These are phyloP conservation scores for Penicillium coffeae DNA, from an alignment of 495 filamentous ascomycete species.

Conservation along the genomic window DNA sequence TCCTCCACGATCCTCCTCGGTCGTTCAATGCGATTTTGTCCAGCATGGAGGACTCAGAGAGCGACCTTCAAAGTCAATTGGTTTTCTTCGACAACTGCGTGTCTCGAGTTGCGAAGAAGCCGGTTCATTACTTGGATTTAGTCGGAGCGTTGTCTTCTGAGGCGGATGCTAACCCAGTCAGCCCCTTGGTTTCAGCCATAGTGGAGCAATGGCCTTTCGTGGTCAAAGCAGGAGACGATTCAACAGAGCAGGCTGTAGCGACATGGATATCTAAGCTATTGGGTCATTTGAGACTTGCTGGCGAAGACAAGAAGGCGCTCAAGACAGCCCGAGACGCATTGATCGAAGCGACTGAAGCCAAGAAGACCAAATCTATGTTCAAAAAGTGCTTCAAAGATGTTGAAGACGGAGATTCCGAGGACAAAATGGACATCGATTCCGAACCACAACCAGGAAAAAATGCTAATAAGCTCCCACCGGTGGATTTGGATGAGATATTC, in stretches of 20 bases:
- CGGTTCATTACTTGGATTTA: conserved; percentile 69
- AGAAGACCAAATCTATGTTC: conserved; percentile 34
- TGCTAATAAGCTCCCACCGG: conserved; percentile 8
- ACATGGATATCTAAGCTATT: conserved; percentile 52
- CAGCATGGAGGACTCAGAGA: conserved; percentile 43
- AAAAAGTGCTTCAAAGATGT: conserved; percentile 39
- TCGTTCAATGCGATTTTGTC: conserved; percentile 37
- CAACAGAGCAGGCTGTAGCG: conserved; percentile 39
- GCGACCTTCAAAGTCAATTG: conserved; percentile 30
- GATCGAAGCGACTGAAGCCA: conserved; percentile 32
- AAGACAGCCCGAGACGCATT: conserved; percentile 40
- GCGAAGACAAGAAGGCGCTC: conserved; percentile 40
- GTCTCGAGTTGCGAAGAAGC: conserved; percentile 61
- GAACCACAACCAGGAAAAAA: conserved; percentile 1
- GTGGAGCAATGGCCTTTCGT: conserved; percentile 76
- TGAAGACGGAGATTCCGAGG: conserved; percentile 21
- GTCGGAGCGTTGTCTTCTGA: conserved; percentile 32
- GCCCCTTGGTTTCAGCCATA: conserved; percentile 60
- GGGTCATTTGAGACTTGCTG: conserved; percentile 40
- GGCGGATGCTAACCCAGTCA: conserved; percentile 24
- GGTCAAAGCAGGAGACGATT: conserved; percentile 42
- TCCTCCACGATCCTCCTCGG: conserved; percentile 25
- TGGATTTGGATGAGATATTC: conserved; percentile 40
- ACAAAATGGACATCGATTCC: conserved; percentile 23
- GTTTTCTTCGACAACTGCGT: conserved; percentile 78